phyloP scores from a whole-genome alignment of 2,329 filamentous ascomycete genomes.

The Alternaria novae-zelandiae region DNA sequence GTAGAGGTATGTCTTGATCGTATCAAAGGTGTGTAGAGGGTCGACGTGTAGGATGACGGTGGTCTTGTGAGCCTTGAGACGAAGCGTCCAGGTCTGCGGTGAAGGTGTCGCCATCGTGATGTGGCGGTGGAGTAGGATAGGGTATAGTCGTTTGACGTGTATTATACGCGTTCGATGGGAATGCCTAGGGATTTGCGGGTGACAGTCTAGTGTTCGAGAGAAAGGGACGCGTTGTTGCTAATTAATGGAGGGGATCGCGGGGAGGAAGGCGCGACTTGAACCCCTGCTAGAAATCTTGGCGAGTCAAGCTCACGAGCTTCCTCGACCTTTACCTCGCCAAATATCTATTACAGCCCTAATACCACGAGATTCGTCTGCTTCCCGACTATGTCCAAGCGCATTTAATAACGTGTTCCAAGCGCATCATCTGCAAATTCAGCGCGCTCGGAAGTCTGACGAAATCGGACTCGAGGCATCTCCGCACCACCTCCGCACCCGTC shows the following conservation, averaged over 20 bases:
- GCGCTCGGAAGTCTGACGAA: background rate
- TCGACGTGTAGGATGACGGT: conserved; percentile 57
- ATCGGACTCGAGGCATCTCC: conserved; percentile 5
- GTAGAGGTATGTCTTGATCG: conserved; percentile 52
- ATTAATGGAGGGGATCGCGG: conserved; percentile 11
- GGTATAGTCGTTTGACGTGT: background rate
- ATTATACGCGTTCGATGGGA: conserved; percentile 1
- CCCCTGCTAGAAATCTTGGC: conserved; percentile 28
- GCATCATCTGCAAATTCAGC: background rate
- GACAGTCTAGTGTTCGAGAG: background rate
- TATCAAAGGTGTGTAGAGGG: conserved; percentile 49
- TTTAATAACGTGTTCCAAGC: background rate
- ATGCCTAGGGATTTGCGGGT: background rate
- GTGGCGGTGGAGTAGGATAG: background rate
- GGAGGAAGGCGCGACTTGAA: conserved; percentile 11
- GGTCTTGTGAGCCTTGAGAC: conserved; percentile 55
- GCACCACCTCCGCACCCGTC: conserved; percentile 21
- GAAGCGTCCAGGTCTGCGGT: conserved; percentile 50
- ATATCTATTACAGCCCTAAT: background rate
- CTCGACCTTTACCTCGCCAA: background rate
- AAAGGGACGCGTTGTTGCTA: conserved; percentile 1
- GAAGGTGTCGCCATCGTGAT: conserved; percentile 29
- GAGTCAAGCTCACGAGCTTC: conserved; percentile 7
- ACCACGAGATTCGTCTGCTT: background rate
- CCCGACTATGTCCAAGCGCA: background rate